phyloP scores from a whole-genome alignment of 345 rosid genomes.

The Lepidium sativum region DNA sequence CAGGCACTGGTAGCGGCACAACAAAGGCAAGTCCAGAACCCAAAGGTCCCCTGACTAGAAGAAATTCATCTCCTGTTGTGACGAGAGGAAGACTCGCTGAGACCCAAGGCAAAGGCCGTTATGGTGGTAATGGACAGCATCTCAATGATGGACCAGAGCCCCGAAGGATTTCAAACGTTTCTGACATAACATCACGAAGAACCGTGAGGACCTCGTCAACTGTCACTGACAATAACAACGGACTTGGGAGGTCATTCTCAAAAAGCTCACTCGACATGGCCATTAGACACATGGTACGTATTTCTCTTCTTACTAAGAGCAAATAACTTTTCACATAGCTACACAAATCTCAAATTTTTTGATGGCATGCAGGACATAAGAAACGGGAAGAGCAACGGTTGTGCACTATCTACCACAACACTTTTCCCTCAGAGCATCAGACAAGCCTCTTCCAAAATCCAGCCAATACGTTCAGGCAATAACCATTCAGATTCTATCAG shows the following conservation, averaged over 20 bases:
- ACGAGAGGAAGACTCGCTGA: slow-evolving; percentile 74
- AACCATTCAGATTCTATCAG: slow-evolving; percentile 38
- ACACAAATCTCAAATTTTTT: neutral
- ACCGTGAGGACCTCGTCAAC: slow-evolving; percentile 44
- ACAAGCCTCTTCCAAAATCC: slow-evolving; percentile 45
- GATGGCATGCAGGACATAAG: slow-evolving; percentile 62
- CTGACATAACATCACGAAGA: slow-evolving; percentile 55
- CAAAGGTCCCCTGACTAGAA: slow-evolving; percentile 45
- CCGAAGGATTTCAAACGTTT: slow-evolving; percentile 41
- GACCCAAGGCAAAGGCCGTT: slow-evolving; percentile 54
- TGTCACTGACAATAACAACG: slow-evolving; percentile 53
- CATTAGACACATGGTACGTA: slow-evolving; percentile 83
- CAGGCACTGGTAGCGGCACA: slow-evolving; percentile 31
- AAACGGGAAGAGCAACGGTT: slow-evolving; percentile 55
- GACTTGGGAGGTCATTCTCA: slow-evolving; percentile 83
- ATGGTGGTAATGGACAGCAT: slow-evolving; percentile 35
- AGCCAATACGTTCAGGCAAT: slow-evolving; percentile 34
- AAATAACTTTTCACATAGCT: neutral
- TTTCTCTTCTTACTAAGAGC: neutral
- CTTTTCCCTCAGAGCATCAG: slow-evolving; percentile 93
- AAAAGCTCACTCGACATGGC: slow-evolving; percentile 94
- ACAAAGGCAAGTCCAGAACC: slow-evolving; percentile 53
- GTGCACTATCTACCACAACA: slow-evolving; percentile 56
- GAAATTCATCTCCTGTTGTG: slow-evolving; percentile 75
- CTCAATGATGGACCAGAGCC: slow-evolving; percentile 44